Evolutionary conservation across 2,329 filamentous ascomycete species (phyloP).

Genomic region (Phyllosticta citriasiana): DNA sequence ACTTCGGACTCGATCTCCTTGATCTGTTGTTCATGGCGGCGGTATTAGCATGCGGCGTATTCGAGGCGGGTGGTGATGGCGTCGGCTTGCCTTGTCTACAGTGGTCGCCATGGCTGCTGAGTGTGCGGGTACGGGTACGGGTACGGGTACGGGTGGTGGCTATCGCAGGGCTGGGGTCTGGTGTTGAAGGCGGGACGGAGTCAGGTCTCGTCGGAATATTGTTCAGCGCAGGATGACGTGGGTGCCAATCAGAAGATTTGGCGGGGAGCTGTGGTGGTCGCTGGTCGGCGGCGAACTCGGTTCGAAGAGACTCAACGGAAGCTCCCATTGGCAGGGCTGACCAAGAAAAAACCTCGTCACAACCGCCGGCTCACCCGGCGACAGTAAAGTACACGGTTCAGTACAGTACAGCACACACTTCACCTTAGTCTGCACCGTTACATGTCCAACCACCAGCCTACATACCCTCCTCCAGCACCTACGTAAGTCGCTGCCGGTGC

Average conservation of each 20-base stretch:
- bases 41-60: constrained; percentile 19
- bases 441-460: background rate
- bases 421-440: too few species aligned
- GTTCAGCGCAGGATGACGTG: background rate
- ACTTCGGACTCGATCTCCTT: constrained; percentile 95
- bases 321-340: background rate
- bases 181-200: background rate
- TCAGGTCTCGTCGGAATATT: background rate
- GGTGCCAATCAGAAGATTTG: background rate
- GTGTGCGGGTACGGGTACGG: background rate
- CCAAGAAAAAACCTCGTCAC: background rate
- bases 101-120: constrained; percentile 77
- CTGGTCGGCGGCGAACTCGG: background rate
- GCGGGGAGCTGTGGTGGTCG: background rate
- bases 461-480: background rate
- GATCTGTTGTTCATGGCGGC: constrained; percentile 50
- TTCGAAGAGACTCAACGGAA: background rate
- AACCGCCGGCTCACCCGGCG: background rate
- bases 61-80: constrained; percentile 19
- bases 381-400: background rate
- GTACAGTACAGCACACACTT: too few species aligned
- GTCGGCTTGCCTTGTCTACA: constrained; percentile 71
- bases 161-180: background rate
- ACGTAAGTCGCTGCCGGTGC: background rate
- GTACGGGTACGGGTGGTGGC: background rate